These are phyloP conservation scores for Trichoderma gracile DNA, from an alignment of 2,329 filamentous ascomycete genomes.

Conservation along the genomic window DNA sequence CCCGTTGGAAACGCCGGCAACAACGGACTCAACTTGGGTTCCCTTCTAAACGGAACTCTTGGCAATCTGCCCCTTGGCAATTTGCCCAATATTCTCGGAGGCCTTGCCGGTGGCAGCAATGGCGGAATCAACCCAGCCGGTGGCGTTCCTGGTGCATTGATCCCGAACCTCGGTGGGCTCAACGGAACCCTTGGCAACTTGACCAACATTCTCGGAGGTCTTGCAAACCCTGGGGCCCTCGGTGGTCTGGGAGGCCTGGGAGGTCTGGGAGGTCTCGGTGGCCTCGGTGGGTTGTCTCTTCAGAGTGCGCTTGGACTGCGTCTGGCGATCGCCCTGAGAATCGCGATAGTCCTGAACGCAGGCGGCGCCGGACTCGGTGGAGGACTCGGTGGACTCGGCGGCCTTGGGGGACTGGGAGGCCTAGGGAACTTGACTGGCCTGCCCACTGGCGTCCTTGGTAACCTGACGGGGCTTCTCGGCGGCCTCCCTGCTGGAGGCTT, in stretches of 20 bases:
- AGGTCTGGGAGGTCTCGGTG: neutral
- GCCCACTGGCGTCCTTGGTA: neutral
- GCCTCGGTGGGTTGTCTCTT: neutral
- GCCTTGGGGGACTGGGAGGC: neutral
- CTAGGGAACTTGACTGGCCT: neutral
- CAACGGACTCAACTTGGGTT: neutral
- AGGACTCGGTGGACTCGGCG: neutral
- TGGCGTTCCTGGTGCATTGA: neutral
- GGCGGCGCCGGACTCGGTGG: neutral
- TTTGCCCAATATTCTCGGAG: neutral
- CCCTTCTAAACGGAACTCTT: neutral
- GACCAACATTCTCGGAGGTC: neutral
- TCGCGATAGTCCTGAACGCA: neutral
- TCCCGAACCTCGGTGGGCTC: neutral
- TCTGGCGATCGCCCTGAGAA: no score
- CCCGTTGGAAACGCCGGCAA: neutral
- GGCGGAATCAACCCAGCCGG: neutral
- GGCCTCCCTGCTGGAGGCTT: no score
- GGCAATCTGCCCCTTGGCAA: neutral
- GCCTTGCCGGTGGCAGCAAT: neutral
- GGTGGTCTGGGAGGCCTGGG: neutral
- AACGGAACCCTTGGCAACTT: neutral
- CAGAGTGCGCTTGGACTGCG: neutral
- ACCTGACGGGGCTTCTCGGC: neutral
- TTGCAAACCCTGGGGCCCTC: neutral